Conservation (phyloP, 805 yeast genomes). For the Barnettozyma siamensis region DNA sequence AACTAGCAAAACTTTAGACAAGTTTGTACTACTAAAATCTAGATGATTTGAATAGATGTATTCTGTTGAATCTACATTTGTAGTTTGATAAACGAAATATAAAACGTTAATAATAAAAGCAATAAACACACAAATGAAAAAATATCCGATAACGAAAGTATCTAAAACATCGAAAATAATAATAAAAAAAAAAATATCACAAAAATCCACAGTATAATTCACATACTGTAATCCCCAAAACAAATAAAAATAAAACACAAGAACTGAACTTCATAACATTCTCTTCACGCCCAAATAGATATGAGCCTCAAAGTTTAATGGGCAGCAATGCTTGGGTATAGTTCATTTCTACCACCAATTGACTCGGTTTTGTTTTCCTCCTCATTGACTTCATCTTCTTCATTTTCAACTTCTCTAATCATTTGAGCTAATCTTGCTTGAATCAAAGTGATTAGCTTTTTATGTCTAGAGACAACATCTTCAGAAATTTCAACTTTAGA, state of each 20-base stretch:
- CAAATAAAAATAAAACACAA: background rate
- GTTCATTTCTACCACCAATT: conserved; percentile 2
- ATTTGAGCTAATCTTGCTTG: conserved; percentile 13
- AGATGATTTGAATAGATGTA: no score
- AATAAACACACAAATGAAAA: no score
- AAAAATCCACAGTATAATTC: no score
- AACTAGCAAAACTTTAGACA: background rate
- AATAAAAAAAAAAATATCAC: no score
- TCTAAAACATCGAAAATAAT: no score
- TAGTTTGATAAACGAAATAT: no score
- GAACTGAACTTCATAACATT: background rate
- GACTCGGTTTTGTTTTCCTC: background rate
- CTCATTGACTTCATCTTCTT: no score
- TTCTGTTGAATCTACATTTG: no score
- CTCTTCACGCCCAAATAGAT: background rate
- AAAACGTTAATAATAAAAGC: no score
- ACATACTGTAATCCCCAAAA: no score
- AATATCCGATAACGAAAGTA: no score
- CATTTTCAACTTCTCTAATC: conserved; percentile 11
- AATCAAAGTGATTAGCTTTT: conserved; percentile 13
- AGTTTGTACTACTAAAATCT: no score
- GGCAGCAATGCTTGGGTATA: conserved; percentile 21
- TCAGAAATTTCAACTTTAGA: conserved; percentile 4
- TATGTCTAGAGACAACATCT: conserved; percentile 15
- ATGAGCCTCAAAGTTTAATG: background rate